Evolutionary conservation across 1,284 basidiomycete genomes (phyloP).

Genomic region (Serendipita sp.): DNA sequence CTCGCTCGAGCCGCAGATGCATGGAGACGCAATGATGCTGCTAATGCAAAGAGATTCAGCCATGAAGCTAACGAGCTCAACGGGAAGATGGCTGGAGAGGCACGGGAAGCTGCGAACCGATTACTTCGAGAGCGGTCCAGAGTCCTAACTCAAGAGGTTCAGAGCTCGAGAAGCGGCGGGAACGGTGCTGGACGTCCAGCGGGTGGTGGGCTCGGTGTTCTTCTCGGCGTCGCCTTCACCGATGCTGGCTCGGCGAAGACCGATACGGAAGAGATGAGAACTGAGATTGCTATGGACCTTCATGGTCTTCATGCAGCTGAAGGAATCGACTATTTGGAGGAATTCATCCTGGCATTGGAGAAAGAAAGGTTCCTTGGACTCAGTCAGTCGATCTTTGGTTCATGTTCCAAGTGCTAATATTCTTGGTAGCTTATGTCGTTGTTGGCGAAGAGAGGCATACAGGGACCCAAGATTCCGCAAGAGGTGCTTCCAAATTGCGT

Average conservation of each 20-base stretch:
- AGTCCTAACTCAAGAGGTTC: constrained; percentile 55
- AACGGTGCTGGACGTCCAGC: constrained; percentile 61
- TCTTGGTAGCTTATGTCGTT: constrained; percentile 60
- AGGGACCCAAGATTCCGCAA: constrained; percentile 65
- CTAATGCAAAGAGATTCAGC: constrained; percentile 85
- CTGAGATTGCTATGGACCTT: constrained; percentile 67
- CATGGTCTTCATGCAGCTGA: constrained; percentile 85
- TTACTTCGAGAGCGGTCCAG: constrained; percentile 71
- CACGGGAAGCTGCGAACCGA: constrained; percentile 61
- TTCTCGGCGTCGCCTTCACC: constrained; percentile 61
- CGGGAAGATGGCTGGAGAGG: constrained; percentile 74
- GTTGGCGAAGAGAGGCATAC: constrained; percentile 95
- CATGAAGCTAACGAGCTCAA: constrained; percentile 88
- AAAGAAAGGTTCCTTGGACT: constrained; percentile 73
- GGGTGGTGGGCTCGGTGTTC: constrained; percentile 63
- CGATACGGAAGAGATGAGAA: constrained; percentile 63
- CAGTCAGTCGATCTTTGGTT: constrained; percentile 31
- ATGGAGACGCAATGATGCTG: constrained; percentile 87
- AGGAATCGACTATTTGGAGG: constrained; percentile 79
- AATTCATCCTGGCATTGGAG: constrained; percentile 81
- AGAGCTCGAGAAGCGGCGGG: constrained; percentile 47
- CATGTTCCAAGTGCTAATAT: constrained; percentile 11
- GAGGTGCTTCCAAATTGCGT: constrained; percentile 69
- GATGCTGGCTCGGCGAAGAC: constrained; percentile 29
- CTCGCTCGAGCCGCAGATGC: constrained; percentile 92